Evolutionary conservation across 2,329 filamentous ascomycete species (phyloP).

Genomic region (Albifimbria verrucaria): DNA sequence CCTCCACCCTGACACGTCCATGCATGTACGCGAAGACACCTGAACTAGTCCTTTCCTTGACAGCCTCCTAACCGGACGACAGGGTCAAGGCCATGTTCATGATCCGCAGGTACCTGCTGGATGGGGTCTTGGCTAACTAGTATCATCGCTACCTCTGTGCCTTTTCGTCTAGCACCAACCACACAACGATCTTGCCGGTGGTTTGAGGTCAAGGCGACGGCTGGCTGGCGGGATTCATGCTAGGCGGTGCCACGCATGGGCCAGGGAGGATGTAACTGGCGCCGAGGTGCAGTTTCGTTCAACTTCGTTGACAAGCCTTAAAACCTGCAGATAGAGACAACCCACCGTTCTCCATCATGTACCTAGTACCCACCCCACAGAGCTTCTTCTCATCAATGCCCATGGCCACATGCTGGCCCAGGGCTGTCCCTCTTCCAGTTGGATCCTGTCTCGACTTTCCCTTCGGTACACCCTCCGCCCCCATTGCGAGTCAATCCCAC

Average conservation of each 20-base stretch:
- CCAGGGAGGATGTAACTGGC: not conserved
- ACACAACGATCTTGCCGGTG: not conserved
- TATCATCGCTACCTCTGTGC: too few relatives aligned
- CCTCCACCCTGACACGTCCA: not conserved
- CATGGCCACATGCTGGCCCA: not conserved
- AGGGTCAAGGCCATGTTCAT: not conserved
- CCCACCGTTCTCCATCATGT: not conserved
- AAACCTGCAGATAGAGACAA: not conserved
- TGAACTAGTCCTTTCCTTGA: not conserved
- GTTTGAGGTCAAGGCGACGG: not conserved
- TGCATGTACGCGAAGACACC: not conserved
- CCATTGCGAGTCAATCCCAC: not conserved
- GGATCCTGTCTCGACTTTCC: not conserved
- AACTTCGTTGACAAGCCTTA: not conserved
- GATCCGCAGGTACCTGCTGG: not conserved
- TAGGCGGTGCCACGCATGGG: not conserved
- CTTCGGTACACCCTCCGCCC: not conserved
- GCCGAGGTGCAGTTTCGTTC: not conserved
- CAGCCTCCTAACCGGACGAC: not conserved
- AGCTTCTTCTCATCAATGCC: not conserved
- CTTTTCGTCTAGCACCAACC: too few relatives aligned
- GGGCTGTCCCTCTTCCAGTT: not conserved
- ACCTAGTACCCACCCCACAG: not conserved
- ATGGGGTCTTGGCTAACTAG: not conserved
- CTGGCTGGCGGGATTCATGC: not conserved